Conservation (phyloP, 768 basidiomycete species). For the Leccinum incarnatum region DNA sequence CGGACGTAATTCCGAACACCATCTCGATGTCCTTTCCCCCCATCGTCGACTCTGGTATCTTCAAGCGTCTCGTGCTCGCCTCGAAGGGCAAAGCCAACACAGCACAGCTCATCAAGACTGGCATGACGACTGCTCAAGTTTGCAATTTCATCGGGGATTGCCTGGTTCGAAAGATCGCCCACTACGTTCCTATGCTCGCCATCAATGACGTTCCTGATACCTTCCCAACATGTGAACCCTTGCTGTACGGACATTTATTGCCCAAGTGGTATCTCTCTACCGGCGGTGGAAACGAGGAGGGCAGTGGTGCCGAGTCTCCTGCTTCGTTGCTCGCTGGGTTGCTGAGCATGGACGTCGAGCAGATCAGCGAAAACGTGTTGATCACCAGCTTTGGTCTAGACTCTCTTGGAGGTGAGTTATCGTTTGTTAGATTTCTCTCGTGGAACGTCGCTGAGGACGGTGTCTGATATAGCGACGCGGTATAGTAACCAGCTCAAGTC, state of each 20-base stretch:
- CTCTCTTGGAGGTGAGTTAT: conserved; percentile 24
- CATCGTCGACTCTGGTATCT: conserved; percentile 35
- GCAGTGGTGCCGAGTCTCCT: conserved; percentile 19
- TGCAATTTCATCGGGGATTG: conserved; percentile 33
- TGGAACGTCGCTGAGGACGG: too few relatives aligned
- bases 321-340: conserved; percentile 24
- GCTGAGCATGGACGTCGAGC: conserved; percentile 26
- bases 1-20: conserved; percentile 29
- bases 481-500: conserved; percentile 31
- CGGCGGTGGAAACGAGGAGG: conserved; percentile 11
- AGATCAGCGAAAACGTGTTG: conserved; percentile 29
- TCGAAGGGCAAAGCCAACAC: conserved; percentile 30
- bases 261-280: conserved; percentile 22
- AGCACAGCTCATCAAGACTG: conserved; percentile 28
- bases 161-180: conserved; percentile 27
- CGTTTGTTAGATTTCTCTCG: too few relatives aligned
- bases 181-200: conserved; percentile 31
- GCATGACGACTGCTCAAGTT: conserved; percentile 32
- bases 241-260: conserved; percentile 24
- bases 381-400: conserved; percentile 29
- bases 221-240: conserved; percentile 27
- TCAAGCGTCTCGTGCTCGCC: conserved; percentile 31
- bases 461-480: conserved; percentile 22
- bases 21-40: conserved; percentile 35
- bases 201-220: conserved; percentile 25